Evolutionary conservation across 495 filamentous ascomycete genomes (phyloP).

Genomic region (Astrothelium macrocarpum): DNA sequence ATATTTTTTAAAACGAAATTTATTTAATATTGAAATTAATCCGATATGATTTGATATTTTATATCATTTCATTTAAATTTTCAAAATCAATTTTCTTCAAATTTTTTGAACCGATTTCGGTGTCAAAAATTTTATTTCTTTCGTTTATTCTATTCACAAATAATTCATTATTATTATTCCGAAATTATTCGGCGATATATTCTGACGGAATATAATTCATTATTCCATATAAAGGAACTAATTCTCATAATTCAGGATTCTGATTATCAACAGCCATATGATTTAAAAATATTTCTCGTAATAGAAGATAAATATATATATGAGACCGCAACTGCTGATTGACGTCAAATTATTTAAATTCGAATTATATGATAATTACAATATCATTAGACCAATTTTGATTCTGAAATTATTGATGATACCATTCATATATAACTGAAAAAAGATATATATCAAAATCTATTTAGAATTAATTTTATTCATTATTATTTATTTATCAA

Average conservation of each 20-base stretch:
- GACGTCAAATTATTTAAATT: background rate
- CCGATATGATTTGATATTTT: background rate
- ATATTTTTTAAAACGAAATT: no score
- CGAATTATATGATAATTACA: background rate
- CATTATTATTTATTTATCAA: no score
- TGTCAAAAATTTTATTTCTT: background rate
- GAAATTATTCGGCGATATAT: no score
- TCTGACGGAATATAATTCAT: no score
- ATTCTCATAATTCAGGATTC: background rate
- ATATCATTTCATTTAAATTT: background rate
- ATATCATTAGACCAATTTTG: background rate
- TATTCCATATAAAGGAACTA: no score
- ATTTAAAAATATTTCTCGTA: background rate
- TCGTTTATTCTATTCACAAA: no score
- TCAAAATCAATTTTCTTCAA: background rate
- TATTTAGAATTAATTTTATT: no score
- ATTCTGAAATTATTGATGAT: no score
- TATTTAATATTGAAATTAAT: background rate
- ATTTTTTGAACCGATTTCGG: background rate
- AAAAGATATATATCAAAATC: no score
- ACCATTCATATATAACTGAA: no score
- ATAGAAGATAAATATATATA: background rate
- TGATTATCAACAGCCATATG: background rate
- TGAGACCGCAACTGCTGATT: background rate
- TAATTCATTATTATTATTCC: no score